These are phyloP conservation scores for Cryoendolithus antarcticus DNA, from an alignment of 2,329 filamentous ascomycete species.

Conservation along the genomic window DNA sequence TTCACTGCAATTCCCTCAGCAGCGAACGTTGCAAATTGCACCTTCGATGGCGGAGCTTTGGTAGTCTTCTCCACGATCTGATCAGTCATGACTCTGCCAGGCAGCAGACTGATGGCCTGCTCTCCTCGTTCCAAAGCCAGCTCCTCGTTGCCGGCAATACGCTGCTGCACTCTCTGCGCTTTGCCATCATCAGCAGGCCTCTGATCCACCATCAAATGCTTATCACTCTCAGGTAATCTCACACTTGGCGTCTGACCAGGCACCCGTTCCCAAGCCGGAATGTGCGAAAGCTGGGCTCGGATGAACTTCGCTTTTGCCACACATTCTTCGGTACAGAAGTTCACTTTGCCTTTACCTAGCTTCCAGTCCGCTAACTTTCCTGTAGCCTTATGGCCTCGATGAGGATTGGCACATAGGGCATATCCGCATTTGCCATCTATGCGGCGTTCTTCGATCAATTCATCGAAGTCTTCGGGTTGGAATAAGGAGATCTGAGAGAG, in stretches of 20 bases:
- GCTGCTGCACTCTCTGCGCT: neutral
- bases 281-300: slow-evolving; percentile 75
- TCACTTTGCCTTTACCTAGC: slow-evolving; percentile 61
- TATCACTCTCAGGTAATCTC: slow-evolving; percentile 26
- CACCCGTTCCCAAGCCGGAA: slow-evolving; percentile 71
- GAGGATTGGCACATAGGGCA: slow-evolving; percentile 58
- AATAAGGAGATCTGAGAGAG: slow-evolving; percentile 57
- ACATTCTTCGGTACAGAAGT: slow-evolving; percentile 77
- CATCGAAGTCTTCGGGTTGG: slow-evolving; percentile 80
- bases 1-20: neutral
- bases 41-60: neutral
- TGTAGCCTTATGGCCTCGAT: slow-evolving; percentile 37
- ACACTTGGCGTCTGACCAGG: slow-evolving; percentile 31
- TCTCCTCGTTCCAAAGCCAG: slow-evolving; percentile 35
- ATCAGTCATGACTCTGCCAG: slow-evolving; percentile 21
- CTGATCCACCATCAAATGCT: neutral
- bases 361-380: slow-evolving; percentile 43
- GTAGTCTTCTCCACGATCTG: slow-evolving; percentile 21
- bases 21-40: neutral
- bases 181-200: neutral
- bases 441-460: slow-evolving; percentile 78
- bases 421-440: slow-evolving; percentile 76
- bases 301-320: slow-evolving; percentile 70
- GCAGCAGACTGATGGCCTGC: slow-evolving; percentile 14
- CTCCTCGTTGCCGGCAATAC: slow-evolving; percentile 19